Evolutionary conservation across 2,329 filamentous ascomycete species (phyloP).

Genomic region (Stagonosporopsis cucurbitacearum): DNA sequence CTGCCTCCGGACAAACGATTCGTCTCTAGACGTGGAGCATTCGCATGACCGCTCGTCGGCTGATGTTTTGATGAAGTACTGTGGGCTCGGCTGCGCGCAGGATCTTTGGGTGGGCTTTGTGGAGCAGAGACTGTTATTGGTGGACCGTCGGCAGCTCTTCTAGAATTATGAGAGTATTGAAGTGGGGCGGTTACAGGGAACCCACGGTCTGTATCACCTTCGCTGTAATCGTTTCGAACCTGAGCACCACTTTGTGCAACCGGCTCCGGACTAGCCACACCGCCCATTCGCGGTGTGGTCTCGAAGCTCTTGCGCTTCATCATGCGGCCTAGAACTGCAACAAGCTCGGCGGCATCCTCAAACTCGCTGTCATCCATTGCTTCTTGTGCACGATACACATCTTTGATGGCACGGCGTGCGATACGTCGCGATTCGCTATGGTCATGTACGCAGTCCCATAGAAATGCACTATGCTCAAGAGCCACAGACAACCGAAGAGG

Average conservation of each 20-base stretch:
- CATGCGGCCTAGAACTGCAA: slow-evolving; percentile 85
- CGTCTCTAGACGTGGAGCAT: slow-evolving; percentile 34
- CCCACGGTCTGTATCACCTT: slow-evolving; percentile 18
- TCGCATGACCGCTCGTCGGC: slow-evolving; percentile 32
- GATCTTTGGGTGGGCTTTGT: slow-evolving; percentile 28
- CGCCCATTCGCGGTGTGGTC: slow-evolving; percentile 45
- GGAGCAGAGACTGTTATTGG: slow-evolving; percentile 30
- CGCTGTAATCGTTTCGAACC: slow-evolving; percentile 8
- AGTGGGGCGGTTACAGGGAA: slow-evolving; percentile 25
- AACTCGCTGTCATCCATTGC: slow-evolving; percentile 97
- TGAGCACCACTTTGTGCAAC: slow-evolving; percentile 21
- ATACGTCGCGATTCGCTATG: slow-evolving; percentile 75
- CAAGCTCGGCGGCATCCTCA: slow-evolving; percentile 85
- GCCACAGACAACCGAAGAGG: slow-evolving; percentile 88
- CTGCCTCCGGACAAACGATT: slow-evolving; percentile 35
- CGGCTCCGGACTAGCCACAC: slow-evolving; percentile 40
- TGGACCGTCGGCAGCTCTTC: slow-evolving; percentile 36
- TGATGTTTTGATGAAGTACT: slow-evolving; percentile 35
- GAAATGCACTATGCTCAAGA: slow-evolving; percentile 89
- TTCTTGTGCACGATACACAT: slow-evolving; percentile 89
- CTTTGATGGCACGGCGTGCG: slow-evolving; percentile 82
- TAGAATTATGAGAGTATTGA: slow-evolving; percentile 30
- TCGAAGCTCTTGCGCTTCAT: slow-evolving; percentile 69
- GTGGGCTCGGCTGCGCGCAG: slow-evolving; percentile 38
- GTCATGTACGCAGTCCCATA: slow-evolving; percentile 92